Percentiles rank a stretch among this genome's conserved stretches.
Evolutionary conservation across 75 land plant genomes (phyloP).

Genomic region (Selaginella moellendorffii): DNA sequence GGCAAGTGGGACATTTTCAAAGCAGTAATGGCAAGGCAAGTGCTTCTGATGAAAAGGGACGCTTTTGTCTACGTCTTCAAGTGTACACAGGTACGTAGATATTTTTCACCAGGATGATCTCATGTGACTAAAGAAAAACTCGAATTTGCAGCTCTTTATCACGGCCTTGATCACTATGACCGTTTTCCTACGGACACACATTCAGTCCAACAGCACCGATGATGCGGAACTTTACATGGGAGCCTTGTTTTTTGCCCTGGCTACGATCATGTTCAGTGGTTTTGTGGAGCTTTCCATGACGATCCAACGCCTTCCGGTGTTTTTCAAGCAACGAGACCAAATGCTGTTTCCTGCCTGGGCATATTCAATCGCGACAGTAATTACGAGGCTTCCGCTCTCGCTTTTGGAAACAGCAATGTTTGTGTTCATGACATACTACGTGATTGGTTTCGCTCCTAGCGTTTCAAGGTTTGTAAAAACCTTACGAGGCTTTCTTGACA

Average conservation of each 20-base stretch:
- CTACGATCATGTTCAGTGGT: slow-evolving; percentile 72
- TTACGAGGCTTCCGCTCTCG: slow-evolving; percentile 66
- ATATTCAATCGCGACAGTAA: slow-evolving; percentile 43
- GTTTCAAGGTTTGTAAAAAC: slow-evolving; percentile 30
- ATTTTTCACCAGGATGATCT: no score
- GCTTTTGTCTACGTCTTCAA: slow-evolving; percentile 53
- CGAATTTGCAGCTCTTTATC: background rate
- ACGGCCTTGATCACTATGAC: slow-evolving; percentile 47
- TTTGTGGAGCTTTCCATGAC: slow-evolving; percentile 54
- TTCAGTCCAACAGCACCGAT: slow-evolving; percentile 30
- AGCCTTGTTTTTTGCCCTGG: slow-evolving; percentile 54
- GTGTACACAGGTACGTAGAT: slow-evolving; percentile 53
- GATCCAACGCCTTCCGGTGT: slow-evolving; percentile 58
- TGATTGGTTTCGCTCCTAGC: slow-evolving; percentile 53
- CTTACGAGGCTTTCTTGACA: no score
- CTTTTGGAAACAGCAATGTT: no score
- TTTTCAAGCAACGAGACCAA: slow-evolving; percentile 71
- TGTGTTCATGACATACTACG: slow-evolving; percentile 42
- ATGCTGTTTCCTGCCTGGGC: slow-evolving; percentile 75
- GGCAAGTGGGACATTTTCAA: slow-evolving; percentile 37
- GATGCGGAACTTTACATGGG: slow-evolving; percentile 46
- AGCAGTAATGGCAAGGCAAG: slow-evolving; percentile 41
- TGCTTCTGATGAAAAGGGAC: slow-evolving; percentile 42
- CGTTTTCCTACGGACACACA: slow-evolving; percentile 42
- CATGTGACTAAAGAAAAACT: no score